Conservation (phyloP, 2,329 filamentous ascomycete species). For the Thelonectria blattea region DNA sequence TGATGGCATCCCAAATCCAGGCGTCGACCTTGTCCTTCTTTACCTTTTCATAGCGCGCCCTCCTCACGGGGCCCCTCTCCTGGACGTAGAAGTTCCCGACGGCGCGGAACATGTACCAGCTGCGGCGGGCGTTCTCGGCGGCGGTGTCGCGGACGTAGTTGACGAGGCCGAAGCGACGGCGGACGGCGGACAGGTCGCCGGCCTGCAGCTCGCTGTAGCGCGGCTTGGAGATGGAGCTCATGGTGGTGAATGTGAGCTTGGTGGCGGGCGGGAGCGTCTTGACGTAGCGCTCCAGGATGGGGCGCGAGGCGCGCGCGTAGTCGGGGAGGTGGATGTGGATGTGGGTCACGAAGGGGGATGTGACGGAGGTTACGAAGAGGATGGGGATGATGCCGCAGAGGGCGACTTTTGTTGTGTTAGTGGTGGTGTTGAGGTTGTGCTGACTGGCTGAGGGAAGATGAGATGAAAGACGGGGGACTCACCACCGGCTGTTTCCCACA, state of each 20-base stretch:
- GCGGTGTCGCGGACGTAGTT: constrained; percentile 48
- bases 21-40: constrained; percentile 42
- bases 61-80: constrained; percentile 30
- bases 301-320: constrained; percentile 66
- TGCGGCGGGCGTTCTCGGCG: constrained; percentile 43
- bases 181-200: constrained; percentile 43
- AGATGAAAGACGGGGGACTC: constrained; percentile 29
- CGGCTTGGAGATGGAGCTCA: constrained; percentile 62
- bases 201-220: constrained; percentile 53
- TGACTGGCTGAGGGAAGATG: neutral
- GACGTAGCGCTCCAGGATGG: constrained; percentile 60
- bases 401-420: constrained; percentile 52
- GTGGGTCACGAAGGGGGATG: constrained; percentile 74
- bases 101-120: constrained; percentile 50
- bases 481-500: constrained; percentile 47
- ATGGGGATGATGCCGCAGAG: constrained; percentile 69
- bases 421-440: neutral
- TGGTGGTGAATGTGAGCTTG: constrained; percentile 59
- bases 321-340: constrained; percentile 73
- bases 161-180: constrained; percentile 47
- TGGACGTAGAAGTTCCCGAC: constrained; percentile 49
- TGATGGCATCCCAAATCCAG: constrained; percentile 51
- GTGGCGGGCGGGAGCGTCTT: constrained; percentile 52
- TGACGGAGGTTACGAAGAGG: constrained; percentile 66
- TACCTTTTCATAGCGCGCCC: constrained; percentile 35